phyloP scores from a whole-genome alignment of 768 basidiomycete species.

The Rhizopogon roseolus region DNA sequence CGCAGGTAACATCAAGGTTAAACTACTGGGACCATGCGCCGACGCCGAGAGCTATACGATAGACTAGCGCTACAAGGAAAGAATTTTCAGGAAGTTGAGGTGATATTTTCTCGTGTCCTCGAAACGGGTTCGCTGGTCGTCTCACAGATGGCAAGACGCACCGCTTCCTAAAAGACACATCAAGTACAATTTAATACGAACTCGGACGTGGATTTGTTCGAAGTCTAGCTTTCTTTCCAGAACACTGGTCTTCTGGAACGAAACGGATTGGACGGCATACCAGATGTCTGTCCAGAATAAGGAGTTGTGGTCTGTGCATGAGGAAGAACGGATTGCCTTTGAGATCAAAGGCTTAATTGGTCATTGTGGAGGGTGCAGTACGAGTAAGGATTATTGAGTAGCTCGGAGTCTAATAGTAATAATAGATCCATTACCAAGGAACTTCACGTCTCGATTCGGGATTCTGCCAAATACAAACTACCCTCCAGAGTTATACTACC shows the following conservation, averaged over 20 bases:
- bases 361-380: background rate
- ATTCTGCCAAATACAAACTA: conserved; percentile 17
- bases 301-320: conserved; percentile 11
- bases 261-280: background rate
- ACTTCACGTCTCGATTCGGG: conserved; percentile 1
- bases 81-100: background rate
- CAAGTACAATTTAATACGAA: background rate
- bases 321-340: conserved; percentile 15
- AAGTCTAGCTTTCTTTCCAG: background rate
- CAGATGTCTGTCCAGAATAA: conserved; percentile 4
- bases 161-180: background rate
- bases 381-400: conserved; percentile 4
- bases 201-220: background rate
- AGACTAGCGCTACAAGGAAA: conserved; percentile 1
- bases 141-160: background rate
- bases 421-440: no score
- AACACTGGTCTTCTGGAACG: background rate
- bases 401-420: background rate
- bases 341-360: conserved; percentile 6
- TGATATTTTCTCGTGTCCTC: background rate
- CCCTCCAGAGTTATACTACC: conserved; percentile 9
- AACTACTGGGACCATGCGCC: background rate
- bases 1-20: background rate
- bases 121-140: background rate
- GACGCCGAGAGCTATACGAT: background rate